Evolutionary conservation across 768 basidiomycete species (phyloP).

Genomic region (Trametes cingulata): DNA sequence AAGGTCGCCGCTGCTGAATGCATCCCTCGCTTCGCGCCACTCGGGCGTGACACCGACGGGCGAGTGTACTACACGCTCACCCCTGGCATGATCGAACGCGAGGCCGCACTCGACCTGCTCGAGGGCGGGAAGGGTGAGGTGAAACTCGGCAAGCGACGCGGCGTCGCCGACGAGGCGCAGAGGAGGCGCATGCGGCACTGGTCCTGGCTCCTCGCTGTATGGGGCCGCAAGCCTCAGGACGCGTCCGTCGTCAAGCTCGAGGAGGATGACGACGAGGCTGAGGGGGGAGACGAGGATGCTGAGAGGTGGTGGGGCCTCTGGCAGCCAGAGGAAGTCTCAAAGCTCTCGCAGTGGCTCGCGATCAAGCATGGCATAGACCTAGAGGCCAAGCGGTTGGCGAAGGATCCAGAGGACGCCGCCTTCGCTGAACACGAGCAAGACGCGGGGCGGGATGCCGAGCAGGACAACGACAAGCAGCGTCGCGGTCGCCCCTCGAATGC

Average conservation of each 20-base stretch:
- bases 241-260: conserved; percentile 27
- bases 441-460: background rate
- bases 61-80: conserved; percentile 68
- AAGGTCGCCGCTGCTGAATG: conserved; percentile 48
- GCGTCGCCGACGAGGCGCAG: conserved; percentile 46
- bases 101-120: conserved; percentile 40
- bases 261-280: conserved; percentile 27
- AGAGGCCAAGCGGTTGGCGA: conserved; percentile 10
- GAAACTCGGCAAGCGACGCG: conserved; percentile 42
- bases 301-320: conserved; percentile 80
- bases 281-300: conserved; percentile 33
- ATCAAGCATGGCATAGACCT: conserved; percentile 47
- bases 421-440: background rate
- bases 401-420: background rate
- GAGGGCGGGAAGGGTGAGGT: conserved; percentile 37
- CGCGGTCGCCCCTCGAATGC: conserved; percentile 8
- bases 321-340: conserved; percentile 62
- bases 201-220: conserved; percentile 79
- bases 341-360: conserved; percentile 65
- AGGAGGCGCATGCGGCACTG: conserved; percentile 57
- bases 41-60: conserved; percentile 72
- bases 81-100: conserved; percentile 58
- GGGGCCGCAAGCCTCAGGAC: conserved; percentile 54
- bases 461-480: background rate
- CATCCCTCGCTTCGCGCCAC: conserved; percentile 53